Conservation (phyloP, 345 rosid genomes). For the Euphorbia lathyris region DNA sequence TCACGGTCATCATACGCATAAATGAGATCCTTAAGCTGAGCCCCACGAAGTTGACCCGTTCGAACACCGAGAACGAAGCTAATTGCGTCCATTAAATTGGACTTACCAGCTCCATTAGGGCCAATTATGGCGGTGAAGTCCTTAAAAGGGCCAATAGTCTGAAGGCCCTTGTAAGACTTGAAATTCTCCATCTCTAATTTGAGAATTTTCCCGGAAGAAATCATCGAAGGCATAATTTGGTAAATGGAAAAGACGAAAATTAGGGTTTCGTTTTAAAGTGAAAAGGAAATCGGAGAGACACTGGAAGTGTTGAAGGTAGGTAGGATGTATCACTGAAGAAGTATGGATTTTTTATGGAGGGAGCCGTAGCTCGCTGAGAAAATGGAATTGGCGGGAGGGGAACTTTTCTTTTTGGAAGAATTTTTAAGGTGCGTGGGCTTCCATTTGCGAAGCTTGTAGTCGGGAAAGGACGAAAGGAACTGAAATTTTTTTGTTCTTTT, state of each 20-base stretch:
- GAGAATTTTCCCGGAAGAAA: constrained; percentile 67
- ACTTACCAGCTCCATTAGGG: constrained; percentile 97
- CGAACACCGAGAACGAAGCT: constrained; percentile 99
- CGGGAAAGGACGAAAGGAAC: background rate
- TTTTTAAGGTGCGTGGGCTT: background rate
- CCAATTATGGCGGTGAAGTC: constrained; percentile 98
- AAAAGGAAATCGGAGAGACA: background rate
- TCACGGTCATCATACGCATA: constrained; percentile 92
- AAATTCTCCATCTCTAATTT: constrained; percentile 88
- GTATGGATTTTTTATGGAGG: background rate
- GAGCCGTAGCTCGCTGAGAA: background rate
- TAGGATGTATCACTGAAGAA: background rate
- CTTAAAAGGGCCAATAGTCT: constrained; percentile 82
- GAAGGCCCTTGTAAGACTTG: constrained; percentile 93
- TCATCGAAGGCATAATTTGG: constrained; percentile 60
- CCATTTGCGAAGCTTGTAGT: background rate
- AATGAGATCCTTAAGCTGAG: constrained; percentile 91
- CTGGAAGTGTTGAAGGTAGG: background rate
- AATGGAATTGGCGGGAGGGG: constrained; percentile 23
- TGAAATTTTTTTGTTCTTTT: background rate
- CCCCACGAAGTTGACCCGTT: constrained; percentile 90
- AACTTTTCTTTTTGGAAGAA: constrained; percentile 4
- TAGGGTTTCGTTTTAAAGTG: background rate
- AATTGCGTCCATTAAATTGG: constrained; percentile 97
- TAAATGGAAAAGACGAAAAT: background rate